Evolutionary conservation across 2,329 filamentous ascomycete species (phyloP), one percentile per base, ranked within the genome.

Genomic region (Talaromyces rugulosus): DNA sequence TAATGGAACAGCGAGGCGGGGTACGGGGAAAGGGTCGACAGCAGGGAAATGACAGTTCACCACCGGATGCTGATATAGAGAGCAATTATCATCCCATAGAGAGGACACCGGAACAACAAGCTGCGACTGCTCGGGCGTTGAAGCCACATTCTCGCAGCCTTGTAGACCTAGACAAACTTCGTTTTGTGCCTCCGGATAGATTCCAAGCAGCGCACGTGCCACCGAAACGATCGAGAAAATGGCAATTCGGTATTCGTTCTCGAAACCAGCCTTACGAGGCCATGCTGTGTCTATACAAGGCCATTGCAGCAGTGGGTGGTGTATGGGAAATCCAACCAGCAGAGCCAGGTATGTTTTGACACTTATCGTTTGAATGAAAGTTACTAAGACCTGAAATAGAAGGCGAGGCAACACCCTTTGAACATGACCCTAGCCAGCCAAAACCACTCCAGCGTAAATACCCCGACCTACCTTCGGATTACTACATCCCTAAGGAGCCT

Each of bases 191-290:
- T 53, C 85, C 81, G 4, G 84, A 83, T 68, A 80, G 75, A 7
- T 80, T 84, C 77, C 83, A 84, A 33, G 69, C 73, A 9, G 69
- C 74, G 3, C 65, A 73, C 7, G 70, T 75, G 54, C 76, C 76
- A 74, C 78, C 83, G 5, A 92, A 91, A 71, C 72, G 68, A 60
- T 90, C 90, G 1, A 91, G 93, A 16, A 91, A 94, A 67, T 99
- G 95, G 95, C 95, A 99, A 74, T 99, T 99, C 73, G 95, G 95
- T 61, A 99, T 99, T 64, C 87, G 95, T 42, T 96, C 92, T 53
- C 87, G 95, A 56, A 99, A 98, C 71, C 90, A 92, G 61, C 95
- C 95, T 0, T 92, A 93, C 70, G 95, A 99, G 75, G 95, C 95
- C 0, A 89, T 99, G 75, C 81, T 96, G 30, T 97, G 94, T 70